Conservation (phyloP, 768 basidiomycete genomes). For the Serendipita vermifera region DNA sequence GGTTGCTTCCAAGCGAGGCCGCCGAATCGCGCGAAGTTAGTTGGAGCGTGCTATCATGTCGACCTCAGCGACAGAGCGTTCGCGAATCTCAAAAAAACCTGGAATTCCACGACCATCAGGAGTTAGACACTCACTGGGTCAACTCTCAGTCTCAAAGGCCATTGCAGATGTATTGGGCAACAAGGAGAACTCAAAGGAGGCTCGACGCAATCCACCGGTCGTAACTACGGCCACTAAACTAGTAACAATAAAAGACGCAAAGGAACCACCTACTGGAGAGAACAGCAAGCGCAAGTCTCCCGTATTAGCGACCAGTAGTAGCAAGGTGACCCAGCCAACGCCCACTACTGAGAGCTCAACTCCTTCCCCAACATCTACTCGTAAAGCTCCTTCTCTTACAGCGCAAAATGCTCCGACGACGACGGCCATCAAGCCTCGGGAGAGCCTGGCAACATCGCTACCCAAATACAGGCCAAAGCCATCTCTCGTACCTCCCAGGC, state of each 20-base stretch:
- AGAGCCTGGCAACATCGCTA: not conserved
- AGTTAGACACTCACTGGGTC: not conserved
- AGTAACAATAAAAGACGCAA: not conserved
- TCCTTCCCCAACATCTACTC: not conserved
- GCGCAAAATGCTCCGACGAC: not conserved
- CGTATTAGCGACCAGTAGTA: not conserved
- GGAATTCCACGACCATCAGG: not conserved
- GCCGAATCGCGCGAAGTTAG: too few relatives aligned
- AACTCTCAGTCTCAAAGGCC: slow-evolving; percentile 5
- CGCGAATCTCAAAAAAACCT: slow-evolving; percentile 3
- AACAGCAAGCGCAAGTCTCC: not conserved
- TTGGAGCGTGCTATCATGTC: not conserved
- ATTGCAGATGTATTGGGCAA: not conserved
- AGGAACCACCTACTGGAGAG: not conserved
- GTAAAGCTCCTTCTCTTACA: not conserved
- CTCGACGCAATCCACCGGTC: not conserved
- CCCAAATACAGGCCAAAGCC: slow-evolving; percentile 1
- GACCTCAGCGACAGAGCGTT: not conserved
- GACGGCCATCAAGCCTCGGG: not conserved
- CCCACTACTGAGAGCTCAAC: not conserved
- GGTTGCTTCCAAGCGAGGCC: too few relatives aligned
- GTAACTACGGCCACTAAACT: not conserved
- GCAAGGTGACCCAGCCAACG: not conserved
- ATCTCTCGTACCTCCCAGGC: not conserved
- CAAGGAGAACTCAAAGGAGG: not conserved